Base-by-base conservation (phyloP, 2,329 filamentous ascomycete genomes). In the Claviceps sp. region DNA sequence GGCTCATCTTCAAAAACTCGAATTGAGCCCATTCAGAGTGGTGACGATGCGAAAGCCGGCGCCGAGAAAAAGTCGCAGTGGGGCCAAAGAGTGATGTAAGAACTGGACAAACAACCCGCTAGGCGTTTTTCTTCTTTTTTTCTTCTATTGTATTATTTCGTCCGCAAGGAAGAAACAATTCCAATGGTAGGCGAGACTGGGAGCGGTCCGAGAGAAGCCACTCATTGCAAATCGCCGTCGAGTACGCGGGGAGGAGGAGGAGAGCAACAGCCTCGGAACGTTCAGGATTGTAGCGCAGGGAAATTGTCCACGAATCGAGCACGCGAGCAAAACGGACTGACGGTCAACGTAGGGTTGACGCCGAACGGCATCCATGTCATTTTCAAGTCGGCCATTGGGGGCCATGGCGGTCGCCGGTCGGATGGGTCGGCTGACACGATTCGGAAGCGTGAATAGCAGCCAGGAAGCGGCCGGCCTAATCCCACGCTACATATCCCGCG, bases 1-100 rank as follows among this genome's bases (percentile, higher is more conserved):
- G 34, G 16, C 46, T 55, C 52, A 55, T 54, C 6, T 30, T 53
- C 41, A 20, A 36, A 24, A 51, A 18, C 9, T 34, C 24, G 7
- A 34, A 47, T 36, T 36, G 44, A 6, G 24, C 22, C 47, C 36
- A 36, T 34, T 34, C 30, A 36, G 24, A 43, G 16, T 43, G n/a
- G 24, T 30, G 24, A 46, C 24, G 24, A 45, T 16, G 22, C 26
- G 16, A 34, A 46, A n/a, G 16, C 43, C 5, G 16, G 14, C 43
- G 34, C 45, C 8, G 30, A 26, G 3, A 43, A 43, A 43, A 43
- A 22, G 40, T 44, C n/a, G 26, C 14, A 46, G 24, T 46, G 43
- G 43, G 43, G 16, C n/a, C 9, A 11, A 47, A 5, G 30, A 14
- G 11, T 11, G 26, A n/a, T 34, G 8, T 34, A 34, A 8, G 8